Evolutionary conservation across 805 yeast species (phyloP).

Genomic region (Myxozyma neotropica): DNA sequence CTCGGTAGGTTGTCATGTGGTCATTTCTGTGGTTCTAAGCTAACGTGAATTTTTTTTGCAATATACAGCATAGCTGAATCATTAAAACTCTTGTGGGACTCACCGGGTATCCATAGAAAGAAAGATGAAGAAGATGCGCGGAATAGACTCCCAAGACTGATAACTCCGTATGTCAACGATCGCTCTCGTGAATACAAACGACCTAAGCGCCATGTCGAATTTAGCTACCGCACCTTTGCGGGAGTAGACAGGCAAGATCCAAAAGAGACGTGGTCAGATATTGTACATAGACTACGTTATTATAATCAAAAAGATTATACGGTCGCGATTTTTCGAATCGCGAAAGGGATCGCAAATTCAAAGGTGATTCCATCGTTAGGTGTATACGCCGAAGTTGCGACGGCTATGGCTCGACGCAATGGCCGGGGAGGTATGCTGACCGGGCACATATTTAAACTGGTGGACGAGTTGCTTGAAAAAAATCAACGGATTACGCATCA

Average conservation of each 20-base stretch:
- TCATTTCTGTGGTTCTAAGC: background rate
- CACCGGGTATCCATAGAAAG: background rate
- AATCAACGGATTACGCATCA: background rate
- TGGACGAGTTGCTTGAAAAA: slow-evolving; percentile 1
- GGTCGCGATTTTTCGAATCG: background rate
- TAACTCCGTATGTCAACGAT: background rate
- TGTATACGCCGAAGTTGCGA: slow-evolving; percentile 7
- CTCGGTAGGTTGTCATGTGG: background rate
- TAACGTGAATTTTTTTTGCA: background rate
- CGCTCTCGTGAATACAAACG: too few relatives aligned
- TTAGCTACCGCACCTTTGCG: too few relatives aligned
- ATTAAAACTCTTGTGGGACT: background rate
- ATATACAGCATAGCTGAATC: background rate
- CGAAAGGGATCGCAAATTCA: slow-evolving; percentile 9
- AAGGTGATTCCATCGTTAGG: slow-evolving; percentile 1
- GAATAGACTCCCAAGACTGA: background rate
- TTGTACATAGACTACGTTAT: background rate
- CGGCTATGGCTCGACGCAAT: background rate
- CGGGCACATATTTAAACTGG: slow-evolving; percentile 1
- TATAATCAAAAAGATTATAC: background rate
- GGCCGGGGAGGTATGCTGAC: slow-evolving; percentile 1
- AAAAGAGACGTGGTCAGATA: slow-evolving; percentile 8
- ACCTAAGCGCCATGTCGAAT: too few relatives aligned
- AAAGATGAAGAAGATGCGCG: background rate
- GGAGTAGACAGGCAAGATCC: too few relatives aligned